A percentile compares a stretch with the other conserved stretches of the same genome.
phyloP scores from a whole-genome alignment of 148 eudicot species.

The Chenopodium formosanum region DNA sequence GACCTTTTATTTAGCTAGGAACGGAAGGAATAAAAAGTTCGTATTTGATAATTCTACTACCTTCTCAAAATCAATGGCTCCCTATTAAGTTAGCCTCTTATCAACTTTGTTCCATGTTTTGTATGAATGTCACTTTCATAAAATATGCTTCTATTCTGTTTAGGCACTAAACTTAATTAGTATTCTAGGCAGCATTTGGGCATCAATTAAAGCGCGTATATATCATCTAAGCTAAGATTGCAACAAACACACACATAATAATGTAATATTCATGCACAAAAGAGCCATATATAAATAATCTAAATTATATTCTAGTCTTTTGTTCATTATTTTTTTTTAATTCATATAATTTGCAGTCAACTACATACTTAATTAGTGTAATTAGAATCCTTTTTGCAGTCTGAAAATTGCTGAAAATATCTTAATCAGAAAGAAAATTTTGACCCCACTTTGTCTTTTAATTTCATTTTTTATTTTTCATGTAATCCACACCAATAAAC shows the following conservation, averaged over 20 bases:
- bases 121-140: neutral
- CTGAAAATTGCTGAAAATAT: conserved; percentile 2
- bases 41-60: too few species aligned
- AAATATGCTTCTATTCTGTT: conserved; percentile 2
- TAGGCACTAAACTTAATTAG: neutral
- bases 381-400: conserved; percentile 1
- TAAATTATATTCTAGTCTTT: neutral
- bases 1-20: too few species aligned
- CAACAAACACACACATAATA: neutral
- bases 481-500: conserved; percentile 1
- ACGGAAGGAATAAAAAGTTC: too few species aligned
- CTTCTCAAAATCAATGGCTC: too few species aligned
- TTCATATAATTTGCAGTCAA: neutral
- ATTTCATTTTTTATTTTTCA: conserved; percentile 7
- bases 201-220: neutral
- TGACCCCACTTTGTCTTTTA: conserved; percentile 13
- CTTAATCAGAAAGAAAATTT: conserved; percentile 8
- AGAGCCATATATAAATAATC: neutral
- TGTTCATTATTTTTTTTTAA: neutral
- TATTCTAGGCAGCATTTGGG: neutral
- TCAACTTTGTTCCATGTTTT: neutral
- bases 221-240: neutral
- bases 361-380: neutral
- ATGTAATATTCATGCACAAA: neutral
- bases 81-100: neutral